These are phyloP conservation scores for Haplosporangium sp. DNA, from an alignment of 371 early-diverging fungal genomes.

Conservation along the genomic window DNA sequence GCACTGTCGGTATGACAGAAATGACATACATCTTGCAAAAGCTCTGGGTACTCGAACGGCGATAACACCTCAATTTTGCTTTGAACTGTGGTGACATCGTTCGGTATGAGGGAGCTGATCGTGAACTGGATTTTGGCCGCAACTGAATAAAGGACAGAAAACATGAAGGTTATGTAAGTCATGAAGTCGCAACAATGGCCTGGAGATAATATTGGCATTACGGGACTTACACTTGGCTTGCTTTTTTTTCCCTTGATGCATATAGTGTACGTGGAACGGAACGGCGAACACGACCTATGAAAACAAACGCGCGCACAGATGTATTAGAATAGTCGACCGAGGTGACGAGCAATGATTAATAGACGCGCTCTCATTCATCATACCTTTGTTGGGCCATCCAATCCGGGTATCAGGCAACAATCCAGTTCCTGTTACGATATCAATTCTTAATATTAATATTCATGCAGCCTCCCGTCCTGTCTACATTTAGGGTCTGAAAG, in stretches of 20 bases:
- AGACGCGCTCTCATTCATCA: background rate
- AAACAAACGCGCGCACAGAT: background rate
- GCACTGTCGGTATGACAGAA: background rate
- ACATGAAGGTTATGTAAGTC: background rate
- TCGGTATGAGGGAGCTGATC: constrained; percentile 39
- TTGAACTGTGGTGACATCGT: constrained; percentile 30
- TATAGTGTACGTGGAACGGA: constrained; percentile 30
- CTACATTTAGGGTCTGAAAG: background rate
- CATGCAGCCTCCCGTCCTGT: too few relatives aligned
- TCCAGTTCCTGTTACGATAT: constrained; percentile 38
- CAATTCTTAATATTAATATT: background rate
- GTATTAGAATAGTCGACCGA: too few relatives aligned
- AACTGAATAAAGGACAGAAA: background rate
- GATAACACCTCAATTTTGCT: constrained; percentile 41
- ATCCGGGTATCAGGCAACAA: constrained; percentile 39
- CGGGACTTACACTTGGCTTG: constrained; percentile 24
- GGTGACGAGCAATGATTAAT: background rate
- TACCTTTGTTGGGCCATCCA: constrained; percentile 51
- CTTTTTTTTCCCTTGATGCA: constrained; percentile 7
- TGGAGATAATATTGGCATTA: background rate
- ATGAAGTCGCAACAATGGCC: background rate
- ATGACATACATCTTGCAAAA: constrained; percentile 25
- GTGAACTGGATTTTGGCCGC: constrained; percentile 44
- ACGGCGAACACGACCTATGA: constrained; percentile 46
- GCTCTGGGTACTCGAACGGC: constrained; percentile 22